Base-by-base conservation (phyloP, 1,284 basidiomycete species). In the Tilletia caries region DNA sequence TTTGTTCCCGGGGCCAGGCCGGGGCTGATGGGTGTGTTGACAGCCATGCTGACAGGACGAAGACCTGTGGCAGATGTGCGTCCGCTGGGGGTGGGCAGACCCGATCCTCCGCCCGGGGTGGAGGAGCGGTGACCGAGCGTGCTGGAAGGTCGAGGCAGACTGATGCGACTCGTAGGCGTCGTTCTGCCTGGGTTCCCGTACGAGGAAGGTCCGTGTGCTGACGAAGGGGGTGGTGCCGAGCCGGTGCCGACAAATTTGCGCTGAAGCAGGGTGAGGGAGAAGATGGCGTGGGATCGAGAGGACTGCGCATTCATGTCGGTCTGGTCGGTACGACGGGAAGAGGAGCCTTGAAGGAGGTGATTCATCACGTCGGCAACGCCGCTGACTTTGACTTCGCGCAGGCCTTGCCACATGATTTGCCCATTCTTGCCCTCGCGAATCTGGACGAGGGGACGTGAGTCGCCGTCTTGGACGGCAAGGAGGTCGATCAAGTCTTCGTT, bases 281-380 rank as follows among this genome's bases (percentile, higher is more conserved):
- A 98, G 84, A 98, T 98, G 69, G 96, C 95, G 87, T 98, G 95
- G 29, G 93, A 96, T 73, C 95, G 91, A 58, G 95, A 98, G 0
- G 92, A 95, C 82, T 97, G 93, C 3, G 93, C 92, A 82, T 98
- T 98, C 95, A 98, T 98, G 80, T 95, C 93, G 48, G 95, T 98
- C 84, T 96, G 93, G 76, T 95, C 95, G 5, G 96, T 98, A 68
- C 95, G 89, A 64, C 95, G 89, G 65, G 95, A 90, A 15, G 91
- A 88, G 23, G 92, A 92, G 37, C 95, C 95, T 77, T 92, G 90
- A 87, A 79, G 68, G 32, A 88, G 91, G 83, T 86, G 91, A 88
- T 87, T 88, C 93, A 98, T 96, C 79, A 98, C 95, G 82, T 98
- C 94, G 65, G 86, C 86, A 23, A 91, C 88, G 76, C 88, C 91